phyloP scores from a whole-genome alignment of 352 stramenopile species.

The Phytophthora tubulina region DNA sequence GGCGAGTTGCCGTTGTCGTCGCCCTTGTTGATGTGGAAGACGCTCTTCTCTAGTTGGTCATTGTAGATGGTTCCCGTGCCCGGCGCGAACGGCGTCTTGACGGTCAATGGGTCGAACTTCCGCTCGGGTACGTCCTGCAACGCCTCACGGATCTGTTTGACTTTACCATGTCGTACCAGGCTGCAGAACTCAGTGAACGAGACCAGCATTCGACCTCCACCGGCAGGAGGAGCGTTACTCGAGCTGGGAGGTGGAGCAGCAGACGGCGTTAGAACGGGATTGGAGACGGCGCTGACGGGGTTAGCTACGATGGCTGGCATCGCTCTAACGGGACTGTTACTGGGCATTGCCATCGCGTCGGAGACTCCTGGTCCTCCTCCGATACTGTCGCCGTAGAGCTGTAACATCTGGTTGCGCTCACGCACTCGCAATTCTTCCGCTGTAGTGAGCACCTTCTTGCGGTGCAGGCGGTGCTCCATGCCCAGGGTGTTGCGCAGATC shows the following conservation, averaged over 20 bases:
- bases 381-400: constrained; percentile 46
- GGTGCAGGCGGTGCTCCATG: constrained; percentile 95
- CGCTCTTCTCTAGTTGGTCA: constrained; percentile 89
- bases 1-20: constrained; percentile 93
- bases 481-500: constrained; percentile 95
- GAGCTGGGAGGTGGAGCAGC: neutral
- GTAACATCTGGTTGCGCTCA: constrained; percentile 59
- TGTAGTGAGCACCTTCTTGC: constrained; percentile 96
- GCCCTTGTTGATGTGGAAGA: constrained; percentile 90
- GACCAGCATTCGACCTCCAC: constrained; percentile 51
- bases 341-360: constrained; percentile 13
- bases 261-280: constrained; percentile 5
- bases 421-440: constrained; percentile 75
- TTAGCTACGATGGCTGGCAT: neutral
- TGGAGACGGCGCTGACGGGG: constrained; percentile 4
- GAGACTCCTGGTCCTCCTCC: constrained; percentile 1
- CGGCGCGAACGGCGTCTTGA: constrained; percentile 75
- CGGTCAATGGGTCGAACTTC: constrained; percentile 85
- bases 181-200: constrained; percentile 80
- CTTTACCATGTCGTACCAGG: constrained; percentile 88
- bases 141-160: constrained; percentile 91
- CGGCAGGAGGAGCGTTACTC: constrained; percentile 20
- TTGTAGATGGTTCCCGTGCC: constrained; percentile 93
- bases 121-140: constrained; percentile 85
- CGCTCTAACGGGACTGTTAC: constrained; percentile 11